These are phyloP conservation scores for Apophysomyces ossiformis DNA, from an alignment of 371 early-diverging fungal species.

Conservation along the genomic window DNA sequence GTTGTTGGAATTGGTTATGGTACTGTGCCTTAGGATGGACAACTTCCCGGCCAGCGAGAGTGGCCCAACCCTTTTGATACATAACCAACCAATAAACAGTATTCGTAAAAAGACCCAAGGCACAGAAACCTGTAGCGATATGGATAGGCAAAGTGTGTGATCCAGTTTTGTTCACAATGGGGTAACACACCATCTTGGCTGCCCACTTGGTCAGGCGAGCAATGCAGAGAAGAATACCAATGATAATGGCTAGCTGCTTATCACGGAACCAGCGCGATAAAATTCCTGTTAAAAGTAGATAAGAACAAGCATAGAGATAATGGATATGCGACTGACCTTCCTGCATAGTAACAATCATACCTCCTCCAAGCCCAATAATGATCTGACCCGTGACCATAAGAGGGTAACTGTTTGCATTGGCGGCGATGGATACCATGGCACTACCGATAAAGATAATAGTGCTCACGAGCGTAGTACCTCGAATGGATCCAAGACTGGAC, in stretches of 20 bases:
- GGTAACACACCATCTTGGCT: slow-evolving; percentile 49
- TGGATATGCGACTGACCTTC: slow-evolving; percentile 19
- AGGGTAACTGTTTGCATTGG: slow-evolving; percentile 33
- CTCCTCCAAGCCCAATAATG: slow-evolving; percentile 51
- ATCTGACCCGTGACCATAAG: slow-evolving; percentile 51
- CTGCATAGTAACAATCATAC: slow-evolving; percentile 52
- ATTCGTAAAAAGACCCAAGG: slow-evolving; percentile 35
- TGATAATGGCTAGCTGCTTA: slow-evolving; percentile 38
- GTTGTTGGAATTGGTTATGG: slow-evolving; percentile 14
- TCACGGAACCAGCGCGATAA: slow-evolving; percentile 53
- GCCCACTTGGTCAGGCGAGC: slow-evolving; percentile 46
- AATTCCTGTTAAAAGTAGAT: slow-evolving; percentile 23
- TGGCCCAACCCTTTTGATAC: slow-evolving; percentile 39
- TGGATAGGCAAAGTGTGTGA: slow-evolving; percentile 34
- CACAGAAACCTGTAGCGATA: slow-evolving; percentile 46
- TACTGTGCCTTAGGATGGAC: slow-evolving; percentile 21
- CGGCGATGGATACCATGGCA: slow-evolving; percentile 39
- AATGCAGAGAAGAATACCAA: slow-evolving; percentile 37
- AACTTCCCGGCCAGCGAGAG: slow-evolving; percentile 38
- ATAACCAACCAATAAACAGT: slow-evolving; percentile 40
- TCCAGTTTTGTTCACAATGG: slow-evolving; percentile 33
- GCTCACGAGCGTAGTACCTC: slow-evolving; percentile 43
- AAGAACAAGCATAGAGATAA: not conserved
- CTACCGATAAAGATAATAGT: slow-evolving; percentile 39
- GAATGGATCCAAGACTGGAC: slow-evolving; percentile 37